phyloP scores from a whole-genome alignment of 176 grass and related monocot species.

The Carex littledalei region DNA sequence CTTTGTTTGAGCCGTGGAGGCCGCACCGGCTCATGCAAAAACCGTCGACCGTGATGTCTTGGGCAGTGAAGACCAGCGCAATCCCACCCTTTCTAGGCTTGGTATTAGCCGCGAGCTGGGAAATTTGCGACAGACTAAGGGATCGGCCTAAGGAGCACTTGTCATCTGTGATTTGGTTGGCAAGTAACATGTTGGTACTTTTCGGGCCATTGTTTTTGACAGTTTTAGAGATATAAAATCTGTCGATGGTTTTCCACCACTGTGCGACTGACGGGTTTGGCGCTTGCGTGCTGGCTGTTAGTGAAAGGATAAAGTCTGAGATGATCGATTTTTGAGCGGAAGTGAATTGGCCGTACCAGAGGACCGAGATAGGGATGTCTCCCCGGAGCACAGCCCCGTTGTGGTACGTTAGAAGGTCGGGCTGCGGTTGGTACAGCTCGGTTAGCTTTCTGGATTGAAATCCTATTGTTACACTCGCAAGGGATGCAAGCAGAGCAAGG shows the following conservation, averaged over 20 bases:
- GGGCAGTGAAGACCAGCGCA: conserved; percentile 34
- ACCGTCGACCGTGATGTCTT: conserved; percentile 32
- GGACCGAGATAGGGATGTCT: conserved; percentile 42
- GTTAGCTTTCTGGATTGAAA: conserved; percentile 35
- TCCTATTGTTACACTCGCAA: neutral
- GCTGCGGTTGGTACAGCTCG: conserved; percentile 36
- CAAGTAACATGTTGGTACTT: conserved; percentile 26
- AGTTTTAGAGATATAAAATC: conserved; percentile 28
- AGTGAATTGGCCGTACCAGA: conserved; percentile 63
- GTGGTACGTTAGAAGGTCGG: conserved; percentile 56
- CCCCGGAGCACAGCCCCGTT: conserved; percentile 49
- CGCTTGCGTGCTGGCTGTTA: neutral
- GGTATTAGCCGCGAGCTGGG: conserved; percentile 12
- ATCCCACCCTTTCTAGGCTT: neutral
- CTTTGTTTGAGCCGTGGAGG: conserved; percentile 26
- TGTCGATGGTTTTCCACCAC: conserved; percentile 45
- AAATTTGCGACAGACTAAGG: conserved; percentile 21
- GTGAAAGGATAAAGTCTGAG: conserved; percentile 63
- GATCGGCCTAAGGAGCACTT: conserved; percentile 30
- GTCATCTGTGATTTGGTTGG: conserved; percentile 24
- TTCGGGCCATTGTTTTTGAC: neutral
- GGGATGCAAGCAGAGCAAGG: conserved; percentile 6
- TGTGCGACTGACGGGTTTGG: conserved; percentile 20
- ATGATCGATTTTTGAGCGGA: conserved; percentile 48
- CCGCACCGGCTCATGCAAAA: conserved; percentile 49